phyloP scores from a whole-genome alignment of 2,329 filamentous ascomycete genomes.

The Huntiella abstrusa region DNA sequence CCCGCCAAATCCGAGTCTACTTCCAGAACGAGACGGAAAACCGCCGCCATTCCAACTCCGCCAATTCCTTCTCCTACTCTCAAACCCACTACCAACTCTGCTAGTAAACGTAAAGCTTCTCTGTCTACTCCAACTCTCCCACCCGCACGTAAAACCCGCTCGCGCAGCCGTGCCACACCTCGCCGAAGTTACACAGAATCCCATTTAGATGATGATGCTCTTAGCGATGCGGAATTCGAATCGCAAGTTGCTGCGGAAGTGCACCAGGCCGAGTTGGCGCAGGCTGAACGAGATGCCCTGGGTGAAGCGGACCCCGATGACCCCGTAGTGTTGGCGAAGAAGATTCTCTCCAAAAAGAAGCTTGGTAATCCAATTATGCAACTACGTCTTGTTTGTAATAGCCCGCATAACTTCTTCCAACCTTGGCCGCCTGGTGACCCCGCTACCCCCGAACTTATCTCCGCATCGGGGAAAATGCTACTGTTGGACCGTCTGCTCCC shows the following conservation, averaged over 20 bases:
- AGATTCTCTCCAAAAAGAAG: constrained; percentile 78
- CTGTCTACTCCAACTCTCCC: no score
- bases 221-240: constrained; percentile 77
- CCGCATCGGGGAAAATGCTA: constrained; percentile 86
- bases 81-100: no score
- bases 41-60: not conserved
- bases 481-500: constrained; percentile 75
- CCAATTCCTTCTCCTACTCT: no score
- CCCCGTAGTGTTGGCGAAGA: constrained; percentile 28
- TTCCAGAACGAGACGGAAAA: not conserved
- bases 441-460: constrained; percentile 66
- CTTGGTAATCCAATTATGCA: constrained; percentile 87
- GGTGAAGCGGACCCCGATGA: not conserved
- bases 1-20: not conserved
- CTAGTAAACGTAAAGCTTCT: constrained; percentile 15
- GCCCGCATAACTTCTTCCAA: constrained; percentile 91
- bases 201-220: constrained; percentile 38
- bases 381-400: constrained; percentile 78
- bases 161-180: constrained; percentile 21
- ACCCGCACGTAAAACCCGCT: constrained; percentile 39
- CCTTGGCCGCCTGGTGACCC: constrained; percentile 50
- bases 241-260: constrained; percentile 50
- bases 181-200: constrained; percentile 22
- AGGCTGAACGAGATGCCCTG: constrained; percentile 26
- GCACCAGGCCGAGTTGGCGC: constrained; percentile 30